Evolutionary conservation across 2,329 filamentous ascomycete genomes (phyloP).

Genomic region (Pseudogymnoascus sp.): DNA sequence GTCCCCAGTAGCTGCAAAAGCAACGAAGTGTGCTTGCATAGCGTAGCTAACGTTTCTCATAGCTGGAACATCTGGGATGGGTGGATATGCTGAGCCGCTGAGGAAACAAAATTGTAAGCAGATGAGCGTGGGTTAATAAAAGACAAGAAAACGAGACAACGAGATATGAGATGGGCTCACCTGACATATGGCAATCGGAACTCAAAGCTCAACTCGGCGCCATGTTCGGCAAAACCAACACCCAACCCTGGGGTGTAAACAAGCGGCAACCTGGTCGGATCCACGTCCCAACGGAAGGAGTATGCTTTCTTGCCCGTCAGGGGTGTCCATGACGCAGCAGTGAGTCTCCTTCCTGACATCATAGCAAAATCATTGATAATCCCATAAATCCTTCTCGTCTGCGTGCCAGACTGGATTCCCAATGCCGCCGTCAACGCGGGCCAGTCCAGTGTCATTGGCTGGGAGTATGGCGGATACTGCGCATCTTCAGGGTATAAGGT

Average conservation of each 20-base stretch:
- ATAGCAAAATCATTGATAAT: background rate
- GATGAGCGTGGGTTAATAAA: background rate
- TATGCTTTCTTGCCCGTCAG: conserved; percentile 13
- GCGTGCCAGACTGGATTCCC: conserved; percentile 7
- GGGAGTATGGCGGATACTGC: conserved; percentile 15
- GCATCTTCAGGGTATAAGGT: conserved; percentile 13
- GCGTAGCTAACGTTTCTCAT: conserved; percentile 16
- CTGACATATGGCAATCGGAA: conserved; percentile 14
- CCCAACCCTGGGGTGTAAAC: conserved; percentile 16
- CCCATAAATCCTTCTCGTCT: conserved; percentile 11
- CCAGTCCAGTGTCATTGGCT: conserved; percentile 15
- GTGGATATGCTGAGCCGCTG: conserved; percentile 11
- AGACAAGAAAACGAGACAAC: too few species aligned
- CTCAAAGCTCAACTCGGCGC: conserved; percentile 14
- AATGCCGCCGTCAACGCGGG: background rate
- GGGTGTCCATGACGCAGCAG: conserved; percentile 2
- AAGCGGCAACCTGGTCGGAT: conserved; percentile 12
- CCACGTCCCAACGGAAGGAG: conserved; percentile 15
- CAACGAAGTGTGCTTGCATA: conserved; percentile 15
- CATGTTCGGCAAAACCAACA: conserved; percentile 16
- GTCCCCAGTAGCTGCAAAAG: conserved; percentile 11
- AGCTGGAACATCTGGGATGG: conserved; percentile 13
- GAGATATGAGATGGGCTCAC: background rate
- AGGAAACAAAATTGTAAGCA: background rate
- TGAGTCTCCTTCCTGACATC: background rate